Evolutionary conservation across 257 asterid species (phyloP), one percentile per base, ranked within the genome.

Genomic region (Capsicum baccatum): DNA sequence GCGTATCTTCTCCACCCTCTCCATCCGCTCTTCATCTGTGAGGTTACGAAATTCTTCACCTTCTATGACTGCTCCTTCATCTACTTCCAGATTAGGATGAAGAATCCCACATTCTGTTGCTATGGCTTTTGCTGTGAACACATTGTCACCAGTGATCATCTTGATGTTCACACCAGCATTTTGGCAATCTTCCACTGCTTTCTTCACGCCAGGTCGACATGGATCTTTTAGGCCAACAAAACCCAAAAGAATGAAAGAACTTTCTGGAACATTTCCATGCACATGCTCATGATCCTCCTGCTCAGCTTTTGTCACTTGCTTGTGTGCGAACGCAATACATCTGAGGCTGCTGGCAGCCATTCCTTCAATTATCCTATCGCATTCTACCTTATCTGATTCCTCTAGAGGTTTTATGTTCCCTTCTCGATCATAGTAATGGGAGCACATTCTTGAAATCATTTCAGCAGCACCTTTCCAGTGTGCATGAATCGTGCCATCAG

Each of bases 401-500:
- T 63, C 84, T 1, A 94, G 63, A n/a, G 33, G 79, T 62, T 63
- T 91, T 8, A 73, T 52, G n/a, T 91, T 84, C 26, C 97, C 97
- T 3, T 88, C 83, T 3, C 8, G 16, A 86, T 92, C 88, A 73
- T 88, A 90, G 85, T 89, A 92, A 42, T 86, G 86, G 0, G 94
- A 85, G 86, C 96, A 95, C 90, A 83, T 85, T 83, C 88, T 88
- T 35, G 91, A 87, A 2, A 95, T 85, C 94, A 91, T 92, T 48
- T 95, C 98, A 7, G 98, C 98, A 6, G 94, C 97, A 37, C 98
- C 98, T 84, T 92, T 95, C 98, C 98, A 93, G 56, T 92, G 96
- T n/a, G 87, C 91, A 74, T 90, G 91, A 47, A 79, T 1, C 0
- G 82, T 74, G 55, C 82, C 85, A 37, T 91, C 94, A 14, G 5